Evolutionary conservation across 257 asterid species (phyloP).

Genomic region (Jacaranda mimosifolia): DNA sequence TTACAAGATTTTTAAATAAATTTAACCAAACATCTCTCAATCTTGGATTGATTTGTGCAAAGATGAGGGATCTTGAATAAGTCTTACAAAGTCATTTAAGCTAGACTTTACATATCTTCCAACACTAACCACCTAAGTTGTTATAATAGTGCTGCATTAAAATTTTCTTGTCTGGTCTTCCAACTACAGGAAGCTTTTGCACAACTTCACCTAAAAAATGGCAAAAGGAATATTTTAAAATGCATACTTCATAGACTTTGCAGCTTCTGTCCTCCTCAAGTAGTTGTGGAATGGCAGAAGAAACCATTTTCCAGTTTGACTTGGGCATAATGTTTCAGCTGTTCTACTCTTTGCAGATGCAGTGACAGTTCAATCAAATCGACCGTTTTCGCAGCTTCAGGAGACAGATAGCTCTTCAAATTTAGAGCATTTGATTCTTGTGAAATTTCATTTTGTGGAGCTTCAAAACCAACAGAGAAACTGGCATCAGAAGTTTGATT

Average conservation of each 20-base stretch:
- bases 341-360: constrained; percentile 67
- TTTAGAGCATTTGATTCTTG: constrained; percentile 26
- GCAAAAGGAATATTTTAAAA: neutral
- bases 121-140: no score
- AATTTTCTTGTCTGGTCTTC: no score
- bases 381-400: constrained; percentile 45
- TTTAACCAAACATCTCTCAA: no score
- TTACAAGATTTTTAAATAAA: no score
- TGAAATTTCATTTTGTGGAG: constrained; percentile 1
- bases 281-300: constrained; percentile 37
- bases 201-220: no score
- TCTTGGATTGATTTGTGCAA: no score
- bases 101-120: no score
- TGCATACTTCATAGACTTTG: constrained; percentile 9
- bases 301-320: constrained; percentile 53
- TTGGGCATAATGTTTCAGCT: constrained; percentile 51
- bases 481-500: no score
- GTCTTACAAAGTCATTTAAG: no score
- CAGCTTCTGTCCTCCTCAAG: constrained; percentile 30
- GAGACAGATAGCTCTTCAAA: constrained; percentile 30
- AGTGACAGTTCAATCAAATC: constrained; percentile 63
- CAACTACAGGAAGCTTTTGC: no score
- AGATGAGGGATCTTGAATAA: no score
- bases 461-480: neutral
- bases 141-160: no score